Base-by-base conservation (phyloP, 176 grass and related monocot genomes). In the Avena insularis region DNA sequence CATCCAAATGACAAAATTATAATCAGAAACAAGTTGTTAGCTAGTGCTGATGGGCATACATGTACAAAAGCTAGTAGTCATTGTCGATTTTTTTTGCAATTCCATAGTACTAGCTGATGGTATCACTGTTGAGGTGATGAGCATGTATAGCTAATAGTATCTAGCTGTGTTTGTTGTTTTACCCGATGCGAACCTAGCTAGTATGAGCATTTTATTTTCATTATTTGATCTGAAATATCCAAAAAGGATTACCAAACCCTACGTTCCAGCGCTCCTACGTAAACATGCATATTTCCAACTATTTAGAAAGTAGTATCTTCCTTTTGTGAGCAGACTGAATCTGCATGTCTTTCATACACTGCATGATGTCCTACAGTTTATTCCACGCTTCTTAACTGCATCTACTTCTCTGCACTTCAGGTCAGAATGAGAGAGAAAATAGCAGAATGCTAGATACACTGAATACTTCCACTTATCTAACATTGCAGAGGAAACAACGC, bases 391-490 rank as follows among this genome's bases (percentile, higher is more conserved):
- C 31, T 66, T 51, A 90, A 83, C 7, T 53, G 47, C 31, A 84
- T 80, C 19, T 93, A 75, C 71, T 87, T 75, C 5, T 77, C 67
- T 83, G 17, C 20, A 73, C 50, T 85, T 79, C 49, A 97, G 95
- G 87, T 95, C 17, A 71, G 33, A 70, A 91, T 20, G 89, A 98
- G 95, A 89, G 95, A 98, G 80, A 98, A 87, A 89, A 88, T 95
- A 85, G 83, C 80, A 72, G 46, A 77, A 56, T 21, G 40, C 40
- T 43, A 43, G 1, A 36, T 83, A 57, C 78, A 65, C 20, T 69
- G 14, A 88, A 56, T 57, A 83, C 17, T 82, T 46, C 17, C 21
- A 53, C 67, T 80, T 21, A 75, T 79, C 61, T 86, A 56, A 84
- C 1, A 31, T 57, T 90, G 59, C 75, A 98, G 95, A 98, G 80